Evolutionary conservation across 495 filamentous ascomycete genomes (phyloP).

Genomic region (Annulohypoxylon nitens): DNA sequence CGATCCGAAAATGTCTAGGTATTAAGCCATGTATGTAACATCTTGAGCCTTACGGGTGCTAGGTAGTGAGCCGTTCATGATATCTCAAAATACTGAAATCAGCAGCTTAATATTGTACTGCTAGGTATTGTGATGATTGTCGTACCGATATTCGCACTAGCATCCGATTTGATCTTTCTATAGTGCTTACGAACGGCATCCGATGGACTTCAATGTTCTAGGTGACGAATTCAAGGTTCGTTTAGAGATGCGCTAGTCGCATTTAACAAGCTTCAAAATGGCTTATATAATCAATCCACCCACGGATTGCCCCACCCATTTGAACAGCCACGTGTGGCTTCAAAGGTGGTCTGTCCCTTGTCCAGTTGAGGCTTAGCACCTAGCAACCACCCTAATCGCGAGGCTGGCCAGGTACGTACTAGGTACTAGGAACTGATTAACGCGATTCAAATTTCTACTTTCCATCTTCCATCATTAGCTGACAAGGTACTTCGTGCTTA

Average conservation of each 20-base stretch:
- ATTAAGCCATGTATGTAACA: not conserved
- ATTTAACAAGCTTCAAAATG: no score
- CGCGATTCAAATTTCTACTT: constrained; percentile 37
- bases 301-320: not conserved
- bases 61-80: not conserved
- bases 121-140: no score
- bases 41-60: not conserved
- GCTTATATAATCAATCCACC: no score
- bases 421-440: not conserved
- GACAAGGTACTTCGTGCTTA: not conserved
- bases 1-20: not conserved
- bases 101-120: no score
- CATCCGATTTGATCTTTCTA: no score
- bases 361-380: not conserved
- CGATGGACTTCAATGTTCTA: no score
- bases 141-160: no score
- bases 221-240: no score
- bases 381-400: constrained; percentile 32
- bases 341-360: not conserved
- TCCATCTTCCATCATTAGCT: not conserved
- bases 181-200: no score
- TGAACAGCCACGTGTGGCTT: not conserved
- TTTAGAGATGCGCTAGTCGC: no score
- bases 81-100: not conserved
- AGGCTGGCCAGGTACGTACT: constrained; percentile 22